A percentile compares a stretch with the other conserved stretches of the same genome.
These are phyloP conservation scores for Arxiozyma heterogenica DNA, from an alignment of 1,139 yeast species.

Conservation along the genomic window DNA sequence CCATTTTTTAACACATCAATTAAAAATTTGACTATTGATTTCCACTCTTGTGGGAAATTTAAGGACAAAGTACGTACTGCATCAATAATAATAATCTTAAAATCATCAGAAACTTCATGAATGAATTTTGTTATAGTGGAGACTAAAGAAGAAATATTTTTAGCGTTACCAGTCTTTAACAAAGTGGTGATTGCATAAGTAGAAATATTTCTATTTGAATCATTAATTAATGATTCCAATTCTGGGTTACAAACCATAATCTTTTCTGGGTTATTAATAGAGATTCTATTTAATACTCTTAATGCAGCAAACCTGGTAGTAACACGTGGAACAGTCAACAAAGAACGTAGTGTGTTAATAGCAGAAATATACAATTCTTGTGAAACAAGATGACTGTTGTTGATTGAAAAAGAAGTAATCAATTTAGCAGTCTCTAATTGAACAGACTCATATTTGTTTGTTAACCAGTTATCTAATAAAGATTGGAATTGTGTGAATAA, in stretches of 20 bases:
- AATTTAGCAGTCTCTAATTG: slow-evolving; percentile 90
- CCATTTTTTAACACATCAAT: slow-evolving; percentile 73
- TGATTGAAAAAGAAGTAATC: slow-evolving; percentile 48
- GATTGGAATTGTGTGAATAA: slow-evolving; percentile 42
- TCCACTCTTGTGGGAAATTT: slow-evolving; percentile 87
- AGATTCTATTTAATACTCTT: slow-evolving; percentile 76
- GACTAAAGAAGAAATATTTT: slow-evolving; percentile 82
- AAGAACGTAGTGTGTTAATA: slow-evolving; percentile 60
- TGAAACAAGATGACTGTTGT: slow-evolving; percentile 37
- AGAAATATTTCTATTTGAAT: slow-evolving; percentile 84
- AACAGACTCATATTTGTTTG: slow-evolving; percentile 82
- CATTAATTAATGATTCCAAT: slow-evolving; percentile 78
- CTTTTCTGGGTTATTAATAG: slow-evolving; percentile 72
- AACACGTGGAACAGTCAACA: slow-evolving; percentile 81
- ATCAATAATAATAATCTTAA: slow-evolving; percentile 87
- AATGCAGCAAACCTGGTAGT: slow-evolving; percentile 90
- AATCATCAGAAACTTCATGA: slow-evolving; percentile 93
- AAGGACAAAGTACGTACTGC: slow-evolving; percentile 87
- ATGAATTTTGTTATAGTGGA: slow-evolving; percentile 79
- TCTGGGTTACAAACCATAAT: slow-evolving; percentile 67
- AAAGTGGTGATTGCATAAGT: slow-evolving; percentile 97
- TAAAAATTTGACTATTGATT: slow-evolving; percentile 71
- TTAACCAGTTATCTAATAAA: slow-evolving; percentile 59
- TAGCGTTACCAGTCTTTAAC: slow-evolving; percentile 89
- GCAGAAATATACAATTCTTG: slow-evolving; percentile 60